phyloP scores from a whole-genome alignment of 495 filamentous ascomycete species.

The Daldinia decipiens region DNA sequence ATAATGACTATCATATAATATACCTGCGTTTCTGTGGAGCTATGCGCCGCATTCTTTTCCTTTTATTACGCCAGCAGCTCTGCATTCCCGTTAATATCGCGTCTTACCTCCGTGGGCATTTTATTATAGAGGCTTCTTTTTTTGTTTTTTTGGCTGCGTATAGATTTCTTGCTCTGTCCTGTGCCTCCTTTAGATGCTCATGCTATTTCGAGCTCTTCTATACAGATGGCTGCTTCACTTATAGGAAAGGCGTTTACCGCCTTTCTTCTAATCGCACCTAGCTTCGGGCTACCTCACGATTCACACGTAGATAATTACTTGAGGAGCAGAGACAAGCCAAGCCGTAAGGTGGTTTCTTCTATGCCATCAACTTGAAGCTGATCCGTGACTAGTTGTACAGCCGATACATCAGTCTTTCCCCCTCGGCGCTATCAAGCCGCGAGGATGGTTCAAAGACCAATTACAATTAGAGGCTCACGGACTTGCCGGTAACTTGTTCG shows the following conservation, averaged over 20 bases:
- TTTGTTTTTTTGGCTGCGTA: slow-evolving; percentile 1
- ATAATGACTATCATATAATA: too few relatives aligned
- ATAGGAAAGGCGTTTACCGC: slow-evolving; percentile 32
- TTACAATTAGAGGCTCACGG: slow-evolving; percentile 63
- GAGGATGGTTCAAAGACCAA: slow-evolving; percentile 70
- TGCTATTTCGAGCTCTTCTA: slow-evolving; percentile 13
- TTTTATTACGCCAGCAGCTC: slow-evolving; percentile 11
- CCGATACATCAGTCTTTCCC: slow-evolving; percentile 58
- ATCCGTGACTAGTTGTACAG: slow-evolving; percentile 40
- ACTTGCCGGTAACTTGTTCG: slow-evolving; percentile 67
- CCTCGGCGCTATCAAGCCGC: slow-evolving; percentile 66
- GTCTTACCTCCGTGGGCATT: background rate
- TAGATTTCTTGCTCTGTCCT: background rate
- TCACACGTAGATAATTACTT: background rate
- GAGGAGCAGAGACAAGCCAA: slow-evolving; percentile 19
- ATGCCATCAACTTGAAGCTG: slow-evolving; percentile 4
- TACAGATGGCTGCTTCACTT: slow-evolving; percentile 29
- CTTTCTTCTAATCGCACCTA: slow-evolving; percentile 18
- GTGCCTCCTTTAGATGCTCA: slow-evolving; percentile 4
- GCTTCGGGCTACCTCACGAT: slow-evolving; percentile 27
- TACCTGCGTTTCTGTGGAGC: slow-evolving; percentile 23
- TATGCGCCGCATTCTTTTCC: slow-evolving; percentile 25
- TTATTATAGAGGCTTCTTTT: slow-evolving; percentile 13
- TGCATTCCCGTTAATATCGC: slow-evolving; percentile 16
- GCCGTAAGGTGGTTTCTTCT: slow-evolving; percentile 21